These are phyloP conservation scores for Populus hybrid DNA, from an alignment of 441 rosid species.

Conservation along the genomic window DNA sequence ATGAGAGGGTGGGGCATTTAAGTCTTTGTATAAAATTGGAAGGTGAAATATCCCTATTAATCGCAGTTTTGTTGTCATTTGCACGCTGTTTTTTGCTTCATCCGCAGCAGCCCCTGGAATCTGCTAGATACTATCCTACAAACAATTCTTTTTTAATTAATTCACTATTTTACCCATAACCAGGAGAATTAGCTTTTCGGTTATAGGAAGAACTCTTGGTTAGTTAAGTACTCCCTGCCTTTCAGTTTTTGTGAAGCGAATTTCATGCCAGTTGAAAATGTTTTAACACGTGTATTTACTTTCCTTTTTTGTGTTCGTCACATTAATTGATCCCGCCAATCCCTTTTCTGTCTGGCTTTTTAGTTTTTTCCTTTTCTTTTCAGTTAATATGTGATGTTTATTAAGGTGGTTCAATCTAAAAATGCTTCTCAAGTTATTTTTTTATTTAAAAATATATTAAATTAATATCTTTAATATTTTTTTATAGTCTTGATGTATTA, in stretches of 20 bases:
- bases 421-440: too few species aligned
- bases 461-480: too few species aligned
- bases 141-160: too few species aligned
- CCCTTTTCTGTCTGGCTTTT: background rate
- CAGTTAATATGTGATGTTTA: background rate
- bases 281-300: background rate
- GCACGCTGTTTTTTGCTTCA: background rate
- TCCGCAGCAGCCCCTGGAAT: background rate
- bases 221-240: background rate
- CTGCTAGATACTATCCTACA: background rate
- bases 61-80: background rate
- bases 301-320: background rate
- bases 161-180: background rate
- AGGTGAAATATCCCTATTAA: background rate
- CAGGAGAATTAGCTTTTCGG: background rate
- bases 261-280: background rate
- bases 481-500: too few species aligned
- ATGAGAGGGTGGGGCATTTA: background rate
- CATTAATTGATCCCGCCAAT: background rate
- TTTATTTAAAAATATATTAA: too few species aligned
- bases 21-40: background rate
- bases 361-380: too few species aligned
- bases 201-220: background rate
- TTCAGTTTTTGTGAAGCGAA: background rate
- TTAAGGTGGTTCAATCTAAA: too few species aligned